phyloP scores from a whole-genome alignment of 371 early-diverging fungal species.

The Dinochytrium kinnereticum region DNA sequence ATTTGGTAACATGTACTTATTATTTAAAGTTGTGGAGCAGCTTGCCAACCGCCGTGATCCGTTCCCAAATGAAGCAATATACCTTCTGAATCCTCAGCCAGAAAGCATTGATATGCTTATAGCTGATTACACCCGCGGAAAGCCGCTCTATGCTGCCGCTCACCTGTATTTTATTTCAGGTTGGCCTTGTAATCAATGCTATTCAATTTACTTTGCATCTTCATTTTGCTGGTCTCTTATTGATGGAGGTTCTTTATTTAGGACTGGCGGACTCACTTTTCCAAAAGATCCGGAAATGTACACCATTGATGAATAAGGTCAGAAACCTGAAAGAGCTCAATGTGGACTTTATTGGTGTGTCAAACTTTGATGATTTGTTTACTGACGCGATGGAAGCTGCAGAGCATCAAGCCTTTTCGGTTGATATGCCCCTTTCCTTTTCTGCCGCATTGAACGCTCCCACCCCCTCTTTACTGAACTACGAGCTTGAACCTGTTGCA shows the following conservation, averaged over 20 bases:
- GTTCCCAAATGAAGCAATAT: conserved; percentile 88
- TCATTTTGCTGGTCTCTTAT: too few species aligned
- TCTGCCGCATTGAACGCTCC: conserved; percentile 63
- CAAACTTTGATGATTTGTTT: not conserved
- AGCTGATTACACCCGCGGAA: conserved; percentile 69
- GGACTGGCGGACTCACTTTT: conserved; percentile 49
- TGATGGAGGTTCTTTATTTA: too few species aligned
- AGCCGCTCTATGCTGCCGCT: conserved; percentile 49
- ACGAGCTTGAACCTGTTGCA: conserved; percentile 69
- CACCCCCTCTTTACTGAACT: conserved; percentile 48
- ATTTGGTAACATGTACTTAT: not conserved
- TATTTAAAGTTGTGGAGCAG: conserved; percentile 66
- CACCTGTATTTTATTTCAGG: conserved; percentile 50
- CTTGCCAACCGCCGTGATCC: conserved; percentile 81
- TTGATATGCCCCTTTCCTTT: conserved; percentile 74
- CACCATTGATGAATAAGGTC: conserved; percentile 31
- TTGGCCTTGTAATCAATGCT: conserved; percentile 8
- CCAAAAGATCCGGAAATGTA: conserved; percentile 43
- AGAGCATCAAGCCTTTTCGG: conserved; percentile 76
- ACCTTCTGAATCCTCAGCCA: conserved; percentile 83
- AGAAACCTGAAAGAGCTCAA: conserved; percentile 50
- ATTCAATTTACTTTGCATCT: not conserved
- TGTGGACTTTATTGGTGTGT: conserved; percentile 54
- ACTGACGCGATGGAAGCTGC: conserved; percentile 55
- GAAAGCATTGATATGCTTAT: conserved; percentile 78